These are phyloP conservation scores for Vaccinium darrowii DNA, from an alignment of 148 eudicot species.

Conservation along the genomic window DNA sequence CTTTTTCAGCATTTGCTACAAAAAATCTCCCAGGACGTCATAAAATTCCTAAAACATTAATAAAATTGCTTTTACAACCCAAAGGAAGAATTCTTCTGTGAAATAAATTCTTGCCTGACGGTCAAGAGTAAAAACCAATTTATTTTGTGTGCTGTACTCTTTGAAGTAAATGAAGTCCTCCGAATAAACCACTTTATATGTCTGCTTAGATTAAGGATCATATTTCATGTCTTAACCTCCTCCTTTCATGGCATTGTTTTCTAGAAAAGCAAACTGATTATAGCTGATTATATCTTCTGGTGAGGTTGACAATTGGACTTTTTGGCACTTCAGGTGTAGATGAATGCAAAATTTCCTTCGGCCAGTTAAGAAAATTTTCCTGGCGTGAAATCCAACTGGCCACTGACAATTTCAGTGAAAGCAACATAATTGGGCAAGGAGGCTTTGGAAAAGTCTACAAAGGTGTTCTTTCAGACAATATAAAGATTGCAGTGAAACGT, in stretches of 20 bases:
- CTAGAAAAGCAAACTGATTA: background rate
- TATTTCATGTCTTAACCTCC: background rate
- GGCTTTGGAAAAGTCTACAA: slow-evolving; percentile 95
- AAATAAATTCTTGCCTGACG: background rate
- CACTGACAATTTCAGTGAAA: slow-evolving; percentile 73
- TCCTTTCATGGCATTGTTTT: background rate
- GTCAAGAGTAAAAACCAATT: background rate
- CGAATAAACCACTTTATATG: background rate
- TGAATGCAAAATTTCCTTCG: slow-evolving; percentile 63
- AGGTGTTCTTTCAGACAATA: slow-evolving; percentile 61
- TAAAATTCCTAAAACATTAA: background rate
- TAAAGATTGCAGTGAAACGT: slow-evolving; percentile 83
- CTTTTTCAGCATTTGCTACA: background rate
- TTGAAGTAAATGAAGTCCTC: background rate
- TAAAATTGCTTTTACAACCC: background rate
- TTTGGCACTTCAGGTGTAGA: slow-evolving; percentile 58
- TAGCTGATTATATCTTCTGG: slow-evolving; percentile 2
- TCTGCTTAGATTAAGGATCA: background rate
- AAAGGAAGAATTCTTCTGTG: background rate
- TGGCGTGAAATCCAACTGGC: slow-evolving; percentile 89
- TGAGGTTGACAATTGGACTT: slow-evolving; percentile 4
- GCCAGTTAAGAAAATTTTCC: slow-evolving; percentile 83
- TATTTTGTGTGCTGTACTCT: background rate
- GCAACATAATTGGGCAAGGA: slow-evolving; percentile 87
- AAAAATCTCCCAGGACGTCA: background rate